Conservation (phyloP, 129 eudicot species). For the Artemisia annua region DNA sequence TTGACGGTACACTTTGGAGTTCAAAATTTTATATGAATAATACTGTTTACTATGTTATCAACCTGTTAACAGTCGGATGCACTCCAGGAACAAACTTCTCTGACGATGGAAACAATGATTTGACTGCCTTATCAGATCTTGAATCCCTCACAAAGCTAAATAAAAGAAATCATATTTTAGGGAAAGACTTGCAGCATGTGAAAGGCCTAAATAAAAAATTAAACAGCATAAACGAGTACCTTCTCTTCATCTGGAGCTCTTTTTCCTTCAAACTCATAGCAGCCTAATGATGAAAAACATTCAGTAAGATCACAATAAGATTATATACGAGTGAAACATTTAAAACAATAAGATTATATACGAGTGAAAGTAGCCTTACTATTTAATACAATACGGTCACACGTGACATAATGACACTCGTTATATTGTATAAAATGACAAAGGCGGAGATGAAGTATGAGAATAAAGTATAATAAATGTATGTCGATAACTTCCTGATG, state of each 20-base stretch:
- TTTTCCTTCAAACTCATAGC: constrained; percentile 31
- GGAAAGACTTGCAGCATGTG: neutral
- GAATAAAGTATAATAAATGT: neutral
- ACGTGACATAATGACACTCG: neutral
- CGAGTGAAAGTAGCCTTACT: neutral
- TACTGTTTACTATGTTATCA: neutral
- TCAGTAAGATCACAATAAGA: neutral
- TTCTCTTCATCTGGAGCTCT: constrained; percentile 23
- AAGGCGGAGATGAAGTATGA: neutral
- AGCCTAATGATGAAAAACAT: constrained; percentile 31
- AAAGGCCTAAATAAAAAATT: neutral
- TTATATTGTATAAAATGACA: neutral
- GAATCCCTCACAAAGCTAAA: constrained; percentile 41
- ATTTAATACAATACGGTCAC: neutral
- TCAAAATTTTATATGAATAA: neutral
- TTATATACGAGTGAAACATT: no score
- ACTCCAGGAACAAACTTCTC: constrained; percentile 41
- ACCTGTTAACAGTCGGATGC: constrained; percentile 53
- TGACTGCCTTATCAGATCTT: constrained; percentile 36
- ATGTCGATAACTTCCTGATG: neutral
- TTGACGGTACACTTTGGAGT: constrained; percentile 6
- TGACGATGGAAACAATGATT: constrained; percentile 27
- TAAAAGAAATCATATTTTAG: constrained; percentile 4
- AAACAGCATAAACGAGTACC: constrained; percentile 40
- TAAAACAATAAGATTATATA: no score